Evolutionary conservation across 768 basidiomycete species (phyloP).

Genomic region (Auricularia heimuer): DNA sequence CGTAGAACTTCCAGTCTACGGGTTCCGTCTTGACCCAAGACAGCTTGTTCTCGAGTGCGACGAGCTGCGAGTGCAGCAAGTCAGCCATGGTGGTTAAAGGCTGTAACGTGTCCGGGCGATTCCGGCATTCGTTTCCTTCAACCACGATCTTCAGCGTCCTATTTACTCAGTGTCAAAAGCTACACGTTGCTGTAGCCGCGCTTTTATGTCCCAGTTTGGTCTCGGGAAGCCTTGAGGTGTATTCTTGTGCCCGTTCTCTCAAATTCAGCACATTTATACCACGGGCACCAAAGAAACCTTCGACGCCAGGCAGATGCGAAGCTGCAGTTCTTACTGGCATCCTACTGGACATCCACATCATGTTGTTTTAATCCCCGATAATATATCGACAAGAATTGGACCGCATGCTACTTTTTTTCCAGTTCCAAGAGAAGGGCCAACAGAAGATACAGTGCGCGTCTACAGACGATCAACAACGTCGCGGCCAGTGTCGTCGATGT

Average conservation of each 20-base stretch:
- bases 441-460: background rate
- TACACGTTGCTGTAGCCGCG: too few relatives aligned
- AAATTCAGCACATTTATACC: too few relatives aligned
- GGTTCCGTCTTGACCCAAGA: conserved; percentile 63
- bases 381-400: background rate
- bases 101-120: background rate
- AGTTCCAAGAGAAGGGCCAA: background rate
- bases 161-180: background rate
- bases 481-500: background rate
- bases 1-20: conserved; percentile 74
- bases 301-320: too few relatives aligned
- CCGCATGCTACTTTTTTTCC: background rate
- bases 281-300: too few relatives aligned
- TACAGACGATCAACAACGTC: background rate
- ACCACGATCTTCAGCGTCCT: background rate
- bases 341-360: too few relatives aligned
- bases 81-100: conserved; percentile 36
- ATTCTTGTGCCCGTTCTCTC: too few relatives aligned
- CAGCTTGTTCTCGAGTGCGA: conserved; percentile 47
- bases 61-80: conserved; percentile 48
- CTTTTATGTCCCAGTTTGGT: too few relatives aligned
- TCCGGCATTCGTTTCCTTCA: background rate
- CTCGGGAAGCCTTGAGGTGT: too few relatives aligned
- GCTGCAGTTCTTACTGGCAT: too few relatives aligned
- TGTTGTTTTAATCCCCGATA: too few relatives aligned